A percentile compares a stretch with the other conserved stretches of the same genome.
phyloP scores from a whole-genome alignment of 495 filamentous ascomycete species.

The Saxophila tyrrhenica region DNA sequence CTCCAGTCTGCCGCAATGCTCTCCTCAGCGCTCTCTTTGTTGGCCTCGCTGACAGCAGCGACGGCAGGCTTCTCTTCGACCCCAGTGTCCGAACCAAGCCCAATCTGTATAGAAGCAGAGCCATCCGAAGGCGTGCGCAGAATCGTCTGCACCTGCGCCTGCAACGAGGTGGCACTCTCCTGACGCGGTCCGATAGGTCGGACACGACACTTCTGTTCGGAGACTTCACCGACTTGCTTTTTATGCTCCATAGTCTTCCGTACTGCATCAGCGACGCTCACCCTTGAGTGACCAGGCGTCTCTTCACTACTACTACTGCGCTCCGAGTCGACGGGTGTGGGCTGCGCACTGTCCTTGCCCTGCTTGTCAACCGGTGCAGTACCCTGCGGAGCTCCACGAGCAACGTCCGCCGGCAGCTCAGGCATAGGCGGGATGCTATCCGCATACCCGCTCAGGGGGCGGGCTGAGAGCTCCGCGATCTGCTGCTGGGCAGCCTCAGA shows the following conservation, averaged over 20 bases:
- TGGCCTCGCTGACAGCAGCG: not conserved
- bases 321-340: conserved; percentile 1
- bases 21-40: not conserved
- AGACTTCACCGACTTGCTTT: not conserved
- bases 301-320: conserved; percentile 5
- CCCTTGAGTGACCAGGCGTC: not conserved
- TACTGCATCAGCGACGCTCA: not conserved
- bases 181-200: not conserved
- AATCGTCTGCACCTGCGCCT: not conserved
- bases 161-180: not conserved
- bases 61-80: not conserved
- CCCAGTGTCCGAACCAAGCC: not conserved
- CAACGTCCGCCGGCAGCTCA: conserved; percentile 15
- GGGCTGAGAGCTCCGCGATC: not conserved
- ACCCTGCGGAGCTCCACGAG: conserved; percentile 3
- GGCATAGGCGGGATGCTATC: conserved; percentile 20
- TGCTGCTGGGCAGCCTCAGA: not conserved
- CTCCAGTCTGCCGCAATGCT: conserved; percentile 8
- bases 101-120: not conserved
- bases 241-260: not conserved
- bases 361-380: conserved; percentile 13
- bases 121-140: not conserved
- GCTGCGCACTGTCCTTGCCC: conserved; percentile 2
- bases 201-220: not conserved
- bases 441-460: conserved; percentile 9